Percentiles rank a stretch among this genome's conserved stretches.
These are phyloP conservation scores for Lepiota brunneoincarnata DNA, from an alignment of 768 basidiomycete genomes.

Conservation along the genomic window DNA sequence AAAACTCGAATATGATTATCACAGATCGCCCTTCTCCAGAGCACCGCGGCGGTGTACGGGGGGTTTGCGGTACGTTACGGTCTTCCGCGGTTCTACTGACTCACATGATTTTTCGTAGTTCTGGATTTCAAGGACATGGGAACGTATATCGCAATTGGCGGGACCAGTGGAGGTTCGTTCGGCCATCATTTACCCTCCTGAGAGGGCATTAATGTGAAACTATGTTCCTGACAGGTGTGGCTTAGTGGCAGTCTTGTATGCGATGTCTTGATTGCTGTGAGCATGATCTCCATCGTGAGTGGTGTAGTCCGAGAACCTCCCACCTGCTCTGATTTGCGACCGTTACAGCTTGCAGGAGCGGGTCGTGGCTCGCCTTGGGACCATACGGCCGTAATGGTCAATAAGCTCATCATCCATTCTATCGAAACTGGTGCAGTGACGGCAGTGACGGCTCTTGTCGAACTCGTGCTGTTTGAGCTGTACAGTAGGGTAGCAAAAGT, in stretches of 20 bases:
- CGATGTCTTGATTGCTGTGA: conserved; percentile 12
- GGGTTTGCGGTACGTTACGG: neutral
- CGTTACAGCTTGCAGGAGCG: conserved; percentile 3
- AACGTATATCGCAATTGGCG: conserved; percentile 1
- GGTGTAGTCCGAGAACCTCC: neutral
- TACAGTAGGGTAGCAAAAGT: conserved; percentile 8
- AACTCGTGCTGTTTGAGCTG: conserved; percentile 10
- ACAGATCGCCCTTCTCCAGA: neutral
- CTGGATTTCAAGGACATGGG: conserved; percentile 1
- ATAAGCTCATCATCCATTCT: conserved; percentile 12
- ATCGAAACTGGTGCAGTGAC: conserved; percentile 16
- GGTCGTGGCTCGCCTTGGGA: conserved; percentile 11
- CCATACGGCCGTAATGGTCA: conserved; percentile 13
- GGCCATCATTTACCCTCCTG: neutral
- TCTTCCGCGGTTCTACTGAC: neutral
- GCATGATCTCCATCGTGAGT: conserved; percentile 14
- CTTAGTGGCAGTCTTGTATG: conserved; percentile 11
- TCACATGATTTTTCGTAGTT: neutral
- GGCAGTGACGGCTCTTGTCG: conserved; percentile 7
- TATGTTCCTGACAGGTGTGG: conserved; percentile 6
- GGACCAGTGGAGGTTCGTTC: conserved; percentile 2
- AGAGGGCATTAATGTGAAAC: neutral
- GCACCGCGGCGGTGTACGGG: conserved; percentile 5
- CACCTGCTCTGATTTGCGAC: neutral
- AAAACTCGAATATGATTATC: neutral